These are phyloP conservation scores for Ilex aquifolium DNA, from an alignment of 257 asterid species.

Conservation along the genomic window DNA sequence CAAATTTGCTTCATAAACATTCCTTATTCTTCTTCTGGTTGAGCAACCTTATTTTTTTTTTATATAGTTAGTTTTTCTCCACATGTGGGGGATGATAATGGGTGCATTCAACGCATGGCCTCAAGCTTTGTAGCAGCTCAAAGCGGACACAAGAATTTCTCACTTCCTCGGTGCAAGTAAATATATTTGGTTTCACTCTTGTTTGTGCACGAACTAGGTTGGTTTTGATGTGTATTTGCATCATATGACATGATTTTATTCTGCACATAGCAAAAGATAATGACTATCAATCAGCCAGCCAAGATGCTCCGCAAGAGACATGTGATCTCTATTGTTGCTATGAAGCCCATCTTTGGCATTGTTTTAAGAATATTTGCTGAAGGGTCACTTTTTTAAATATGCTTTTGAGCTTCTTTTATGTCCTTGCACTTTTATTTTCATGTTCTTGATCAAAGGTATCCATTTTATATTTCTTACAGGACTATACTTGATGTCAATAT, in stretches of 20 bases:
- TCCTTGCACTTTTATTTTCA: not conserved
- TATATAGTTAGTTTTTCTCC: too few relatives aligned
- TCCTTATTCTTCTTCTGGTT: too few relatives aligned
- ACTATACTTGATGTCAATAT: slow-evolving; percentile 29
- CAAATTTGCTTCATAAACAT: too few relatives aligned
- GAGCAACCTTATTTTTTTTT: too few relatives aligned
- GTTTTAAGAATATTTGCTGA: not conserved
- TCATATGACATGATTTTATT: too few relatives aligned
- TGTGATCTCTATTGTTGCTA: too few relatives aligned
- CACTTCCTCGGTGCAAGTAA: slow-evolving; percentile 34
- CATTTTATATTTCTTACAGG: slow-evolving; percentile 17
- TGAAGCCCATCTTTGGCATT: too few relatives aligned
- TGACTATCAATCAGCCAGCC: too few relatives aligned
- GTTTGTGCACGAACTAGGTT: too few relatives aligned
- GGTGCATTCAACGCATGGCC: slow-evolving; percentile 5
- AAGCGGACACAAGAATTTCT: slow-evolving; percentile 17
- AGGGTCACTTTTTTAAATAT: not conserved
- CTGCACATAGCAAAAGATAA: too few relatives aligned
- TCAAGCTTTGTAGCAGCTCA: slow-evolving; percentile 8
- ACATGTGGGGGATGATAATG: slow-evolving; percentile 18
- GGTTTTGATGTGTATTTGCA: too few relatives aligned
- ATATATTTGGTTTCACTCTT: not conserved
- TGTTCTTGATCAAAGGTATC: not conserved
- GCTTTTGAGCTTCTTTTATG: not conserved
- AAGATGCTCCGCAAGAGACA: too few relatives aligned